Evolutionary conservation across 768 basidiomycete species (phyloP).

Genomic region (Pleurotus giganteus): DNA sequence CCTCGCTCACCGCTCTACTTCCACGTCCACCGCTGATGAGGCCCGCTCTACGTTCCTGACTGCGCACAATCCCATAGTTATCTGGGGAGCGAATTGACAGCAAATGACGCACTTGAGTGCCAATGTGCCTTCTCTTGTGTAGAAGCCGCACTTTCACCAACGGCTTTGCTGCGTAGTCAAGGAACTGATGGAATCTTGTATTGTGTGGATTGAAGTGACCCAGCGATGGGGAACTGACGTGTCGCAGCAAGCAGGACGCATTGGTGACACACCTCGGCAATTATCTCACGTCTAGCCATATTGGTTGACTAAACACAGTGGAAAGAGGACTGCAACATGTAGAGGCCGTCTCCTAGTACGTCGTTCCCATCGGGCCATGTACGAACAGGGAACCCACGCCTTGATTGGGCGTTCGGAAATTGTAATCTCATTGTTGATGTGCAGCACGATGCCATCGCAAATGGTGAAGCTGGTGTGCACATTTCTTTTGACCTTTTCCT

Average conservation of each 20-base stretch:
- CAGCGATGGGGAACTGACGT: background rate
- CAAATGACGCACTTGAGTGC: conserved; percentile 1
- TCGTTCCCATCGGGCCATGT: background rate
- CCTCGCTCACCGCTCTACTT: conserved; percentile 10
- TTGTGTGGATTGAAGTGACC: no score
- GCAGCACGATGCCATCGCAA: background rate
- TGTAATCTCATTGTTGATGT: background rate
- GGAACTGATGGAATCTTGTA: no score
- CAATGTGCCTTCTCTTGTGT: background rate
- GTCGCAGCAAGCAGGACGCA: background rate
- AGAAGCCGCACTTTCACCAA: background rate
- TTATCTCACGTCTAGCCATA: background rate
- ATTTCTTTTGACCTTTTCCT: background rate
- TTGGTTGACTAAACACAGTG: background rate
- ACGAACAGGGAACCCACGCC: background rate
- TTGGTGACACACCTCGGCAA: background rate
- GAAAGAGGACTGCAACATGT: background rate
- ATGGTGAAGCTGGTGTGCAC: background rate
- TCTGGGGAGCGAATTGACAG: background rate
- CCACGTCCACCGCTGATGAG: conserved; percentile 6
- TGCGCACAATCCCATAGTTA: conserved; percentile 3
- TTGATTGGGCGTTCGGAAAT: background rate
- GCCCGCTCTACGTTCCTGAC: conserved; percentile 4
- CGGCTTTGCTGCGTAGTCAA: background rate
- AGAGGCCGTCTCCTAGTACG: background rate